phyloP scores from a whole-genome alignment of 75 land plant genomes.

The Pinus albicaulis region DNA sequence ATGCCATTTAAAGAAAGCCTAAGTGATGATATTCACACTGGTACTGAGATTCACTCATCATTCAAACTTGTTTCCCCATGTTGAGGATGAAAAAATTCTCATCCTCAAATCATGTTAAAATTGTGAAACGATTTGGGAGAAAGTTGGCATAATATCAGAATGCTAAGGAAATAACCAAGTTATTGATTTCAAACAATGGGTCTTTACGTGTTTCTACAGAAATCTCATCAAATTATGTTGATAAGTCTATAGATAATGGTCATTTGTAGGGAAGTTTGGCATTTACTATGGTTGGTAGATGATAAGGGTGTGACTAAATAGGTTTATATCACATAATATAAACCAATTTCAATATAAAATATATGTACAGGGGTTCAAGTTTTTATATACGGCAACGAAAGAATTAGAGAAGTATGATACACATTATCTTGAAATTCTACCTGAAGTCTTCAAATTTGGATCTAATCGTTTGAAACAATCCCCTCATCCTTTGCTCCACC shows the following conservation, averaged over 20 bases:
- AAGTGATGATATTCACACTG: conserved; percentile 34
- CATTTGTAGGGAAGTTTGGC: not conserved
- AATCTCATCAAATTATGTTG: conserved; percentile 3
- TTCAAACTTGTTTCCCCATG: conserved; percentile 49
- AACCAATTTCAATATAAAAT: conserved; percentile 26
- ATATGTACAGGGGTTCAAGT: conserved; percentile 36
- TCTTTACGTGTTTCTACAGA: not conserved
- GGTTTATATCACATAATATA: conserved; percentile 40
- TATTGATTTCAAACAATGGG: not conserved
- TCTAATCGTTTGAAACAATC: conserved; percentile 58
- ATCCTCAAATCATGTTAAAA: conserved; percentile 5
- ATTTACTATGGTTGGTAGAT: conserved; percentile 52
- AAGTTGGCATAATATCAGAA: not conserved
- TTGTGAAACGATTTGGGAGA: not conserved
- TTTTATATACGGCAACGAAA: conserved; percentile 57
- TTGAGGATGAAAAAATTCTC: conserved; percentile 5
- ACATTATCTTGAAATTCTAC: conserved; percentile 48
- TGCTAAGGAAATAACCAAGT: not conserved
- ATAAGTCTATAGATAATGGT: not conserved
- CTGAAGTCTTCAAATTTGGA: conserved; percentile 61
- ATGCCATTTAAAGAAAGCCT: conserved; percentile 53
- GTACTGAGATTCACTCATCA: conserved; percentile 47
- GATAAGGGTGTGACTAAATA: conserved; percentile 32
- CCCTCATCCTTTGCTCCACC: conserved; percentile 77
- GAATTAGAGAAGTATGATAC: conserved; percentile 59